Conservation (phyloP, 352 stramenopile genomes). For the Phytophthora citricola region DNA sequence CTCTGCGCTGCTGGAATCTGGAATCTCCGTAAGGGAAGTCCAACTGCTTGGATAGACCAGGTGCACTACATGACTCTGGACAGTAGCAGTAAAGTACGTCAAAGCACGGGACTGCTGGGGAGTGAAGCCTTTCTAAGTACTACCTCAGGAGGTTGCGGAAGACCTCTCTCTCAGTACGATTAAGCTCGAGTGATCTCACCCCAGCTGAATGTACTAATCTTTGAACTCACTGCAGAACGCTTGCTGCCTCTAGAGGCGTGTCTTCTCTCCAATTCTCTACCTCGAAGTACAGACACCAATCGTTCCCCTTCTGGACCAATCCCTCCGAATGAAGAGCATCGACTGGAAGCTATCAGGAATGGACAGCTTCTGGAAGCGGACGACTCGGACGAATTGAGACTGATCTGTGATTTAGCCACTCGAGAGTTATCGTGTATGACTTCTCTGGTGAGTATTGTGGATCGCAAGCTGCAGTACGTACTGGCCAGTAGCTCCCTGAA, state of each 20-base stretch:
- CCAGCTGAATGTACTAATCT: no score
- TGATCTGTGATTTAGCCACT: conserved; percentile 47
- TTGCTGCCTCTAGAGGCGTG: conserved; percentile 38
- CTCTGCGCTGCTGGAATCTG: conserved; percentile 44
- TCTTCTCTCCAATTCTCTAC: conserved; percentile 34
- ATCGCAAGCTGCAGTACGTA: conserved; percentile 36
- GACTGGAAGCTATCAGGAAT: conserved; percentile 42
- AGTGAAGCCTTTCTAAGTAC: no score
- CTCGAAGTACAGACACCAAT: conserved; percentile 37
- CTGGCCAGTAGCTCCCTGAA: conserved; percentile 41
- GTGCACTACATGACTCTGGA: no score
- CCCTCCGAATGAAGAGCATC: conserved; percentile 44
- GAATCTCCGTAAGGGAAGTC: no score
- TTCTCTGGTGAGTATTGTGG: conserved; percentile 52
- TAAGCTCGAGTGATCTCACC: no score
- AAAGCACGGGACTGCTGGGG: no score
- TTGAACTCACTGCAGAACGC: no score
- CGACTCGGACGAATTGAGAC: conserved; percentile 37
- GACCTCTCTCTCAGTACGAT: no score
- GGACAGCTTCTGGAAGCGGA: conserved; percentile 31
- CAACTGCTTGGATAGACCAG: no score
- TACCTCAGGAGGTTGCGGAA: no score
- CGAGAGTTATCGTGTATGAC: conserved; percentile 46
- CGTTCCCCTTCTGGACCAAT: conserved; percentile 26
- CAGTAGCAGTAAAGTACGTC: no score